Evolutionary conservation across 495 filamentous ascomycete genomes (phyloP).

Genomic region (Hyaloscypha variabilis): DNA sequence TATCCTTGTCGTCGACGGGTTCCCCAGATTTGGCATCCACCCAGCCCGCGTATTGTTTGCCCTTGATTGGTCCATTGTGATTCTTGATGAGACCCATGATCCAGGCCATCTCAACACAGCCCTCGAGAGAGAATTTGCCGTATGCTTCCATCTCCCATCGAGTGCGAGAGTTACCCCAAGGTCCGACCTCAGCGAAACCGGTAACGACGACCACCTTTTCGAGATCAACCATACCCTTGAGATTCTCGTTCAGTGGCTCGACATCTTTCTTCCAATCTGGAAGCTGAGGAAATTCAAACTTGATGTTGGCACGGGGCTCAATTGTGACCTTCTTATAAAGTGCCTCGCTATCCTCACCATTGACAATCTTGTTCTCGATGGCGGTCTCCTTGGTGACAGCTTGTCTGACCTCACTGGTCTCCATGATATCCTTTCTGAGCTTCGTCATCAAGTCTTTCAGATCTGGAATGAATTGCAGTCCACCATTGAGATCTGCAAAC

Average conservation of each 20-base stretch:
- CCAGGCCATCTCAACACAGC: conserved; percentile 99
- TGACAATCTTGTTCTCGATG: conserved; percentile 96
- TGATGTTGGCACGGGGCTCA: conserved; percentile 95
- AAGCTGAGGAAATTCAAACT: conserved; percentile 87
- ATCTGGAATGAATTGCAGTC: conserved; percentile 95
- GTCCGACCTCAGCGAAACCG: conserved; percentile 93
- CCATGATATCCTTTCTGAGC: conserved; percentile 87
- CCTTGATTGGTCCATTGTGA: conserved; percentile 97
- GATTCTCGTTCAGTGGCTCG: conserved; percentile 79
- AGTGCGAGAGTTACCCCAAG: conserved; percentile 97
- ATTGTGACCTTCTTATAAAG: conserved; percentile 94
- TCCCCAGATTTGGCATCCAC: conserved; percentile 93
- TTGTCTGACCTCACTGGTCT: conserved; percentile 90
- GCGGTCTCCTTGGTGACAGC: conserved; percentile 95
- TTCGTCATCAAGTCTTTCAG: conserved; percentile 92
- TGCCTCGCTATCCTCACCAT: conserved; percentile 87
- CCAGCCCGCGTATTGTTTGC: conserved; percentile 96
- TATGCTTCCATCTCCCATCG: conserved; percentile 99
- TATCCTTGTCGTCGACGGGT: conserved; percentile 96
- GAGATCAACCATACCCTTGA: conserved; percentile 98
- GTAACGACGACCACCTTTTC: conserved; percentile 98
- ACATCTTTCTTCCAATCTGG: conserved; percentile 92
- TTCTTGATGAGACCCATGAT: conserved; percentile 99
- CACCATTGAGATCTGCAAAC: conserved; percentile 95
- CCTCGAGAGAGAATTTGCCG: conserved; percentile 95